A percentile compares a stretch with the other conserved stretches of the same genome.
These are phyloP conservation scores for Prosopis cineraria DNA, from an alignment of 306 rosid species.

Conservation along the genomic window DNA sequence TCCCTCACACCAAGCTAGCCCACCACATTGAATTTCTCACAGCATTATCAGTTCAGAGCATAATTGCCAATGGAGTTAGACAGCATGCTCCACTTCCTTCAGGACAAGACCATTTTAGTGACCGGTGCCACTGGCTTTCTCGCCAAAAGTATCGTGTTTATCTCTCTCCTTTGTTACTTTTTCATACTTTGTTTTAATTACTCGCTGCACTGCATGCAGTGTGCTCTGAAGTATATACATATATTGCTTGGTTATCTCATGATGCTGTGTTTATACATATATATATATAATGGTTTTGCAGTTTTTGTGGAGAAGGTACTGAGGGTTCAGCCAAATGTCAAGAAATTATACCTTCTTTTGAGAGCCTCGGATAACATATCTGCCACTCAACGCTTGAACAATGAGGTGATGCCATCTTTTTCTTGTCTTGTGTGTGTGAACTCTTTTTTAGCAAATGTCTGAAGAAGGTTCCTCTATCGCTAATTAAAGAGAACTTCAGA, in stretches of 20 bases:
- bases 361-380: conserved; percentile 44
- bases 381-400: conserved; percentile 45
- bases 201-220: background rate
- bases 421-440: too few relatives aligned
- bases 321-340: conserved; percentile 31
- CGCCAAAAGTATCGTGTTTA: conserved; percentile 2
- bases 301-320: conserved; percentile 68
- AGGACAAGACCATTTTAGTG: conserved; percentile 34
- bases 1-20: background rate
- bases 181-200: background rate
- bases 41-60: background rate
- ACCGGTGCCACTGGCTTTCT: conserved; percentile 28
- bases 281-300: conserved; percentile 35
- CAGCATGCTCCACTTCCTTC: conserved; percentile 14
- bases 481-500: background rate
- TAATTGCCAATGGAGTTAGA: conserved; percentile 30
- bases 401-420: conserved; percentile 42
- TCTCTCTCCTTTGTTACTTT: background rate
- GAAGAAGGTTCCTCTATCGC: background rate
- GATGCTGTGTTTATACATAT: too few relatives aligned
- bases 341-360: conserved; percentile 60
- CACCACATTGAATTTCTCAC: background rate
- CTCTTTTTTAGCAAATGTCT: background rate
- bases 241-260: background rate
- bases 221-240: background rate